Percentiles rank a stretch among this genome's conserved stretches.
phyloP scores from a whole-genome alignment of 768 basidiomycete genomes.

The Rhodotorula taiwanensis region DNA sequence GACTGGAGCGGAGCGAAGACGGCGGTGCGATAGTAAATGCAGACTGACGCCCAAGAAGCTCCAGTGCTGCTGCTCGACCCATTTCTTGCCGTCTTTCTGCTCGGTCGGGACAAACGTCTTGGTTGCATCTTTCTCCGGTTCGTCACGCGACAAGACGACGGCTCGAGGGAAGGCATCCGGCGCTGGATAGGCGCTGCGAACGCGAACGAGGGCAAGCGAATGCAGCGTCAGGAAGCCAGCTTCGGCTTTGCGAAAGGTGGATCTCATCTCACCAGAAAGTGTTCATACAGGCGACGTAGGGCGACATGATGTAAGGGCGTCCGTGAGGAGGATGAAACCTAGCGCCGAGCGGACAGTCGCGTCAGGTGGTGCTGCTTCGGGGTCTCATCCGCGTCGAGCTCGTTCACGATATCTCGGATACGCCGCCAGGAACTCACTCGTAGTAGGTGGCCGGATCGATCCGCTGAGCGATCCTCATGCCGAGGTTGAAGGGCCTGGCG shows the following conservation, averaged over 20 bases:
- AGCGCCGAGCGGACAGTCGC: too few relatives aligned
- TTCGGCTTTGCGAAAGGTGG: too few relatives aligned
- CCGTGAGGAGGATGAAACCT: slow-evolving; percentile 21
- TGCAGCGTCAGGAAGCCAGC: too few relatives aligned
- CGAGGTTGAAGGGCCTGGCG: slow-evolving; percentile 33
- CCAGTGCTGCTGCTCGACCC: slow-evolving; percentile 30
- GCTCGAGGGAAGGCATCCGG: slow-evolving; percentile 16
- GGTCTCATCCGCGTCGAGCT: too few relatives aligned
- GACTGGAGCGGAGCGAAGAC: too few relatives aligned
- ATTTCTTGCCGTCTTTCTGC: slow-evolving; percentile 9
- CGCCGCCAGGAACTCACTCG: slow-evolving; percentile 1
- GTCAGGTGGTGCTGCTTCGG: too few relatives aligned
- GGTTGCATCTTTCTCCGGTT: neutral
- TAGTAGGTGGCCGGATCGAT: slow-evolving; percentile 35
- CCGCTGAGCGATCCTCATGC: slow-evolving; percentile 35
- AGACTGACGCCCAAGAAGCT: slow-evolving; percentile 30
- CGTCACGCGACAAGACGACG: slow-evolving; percentile 18
- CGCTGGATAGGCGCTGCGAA: slow-evolving; percentile 22
- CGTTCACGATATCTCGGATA: too few relatives aligned
- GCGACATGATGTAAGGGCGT: slow-evolving; percentile 39
- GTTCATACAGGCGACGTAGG: slow-evolving; percentile 37
- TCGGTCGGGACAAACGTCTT: slow-evolving; percentile 34
- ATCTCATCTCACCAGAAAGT: slow-evolving; percentile 20
- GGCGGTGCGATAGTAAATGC: too few relatives aligned
- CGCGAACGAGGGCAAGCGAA: too few relatives aligned